Percentiles rank a stretch among this genome's conserved stretches.
Conservation (phyloP, 345 rosid genomes). For the Citrus trifoliata region DNA sequence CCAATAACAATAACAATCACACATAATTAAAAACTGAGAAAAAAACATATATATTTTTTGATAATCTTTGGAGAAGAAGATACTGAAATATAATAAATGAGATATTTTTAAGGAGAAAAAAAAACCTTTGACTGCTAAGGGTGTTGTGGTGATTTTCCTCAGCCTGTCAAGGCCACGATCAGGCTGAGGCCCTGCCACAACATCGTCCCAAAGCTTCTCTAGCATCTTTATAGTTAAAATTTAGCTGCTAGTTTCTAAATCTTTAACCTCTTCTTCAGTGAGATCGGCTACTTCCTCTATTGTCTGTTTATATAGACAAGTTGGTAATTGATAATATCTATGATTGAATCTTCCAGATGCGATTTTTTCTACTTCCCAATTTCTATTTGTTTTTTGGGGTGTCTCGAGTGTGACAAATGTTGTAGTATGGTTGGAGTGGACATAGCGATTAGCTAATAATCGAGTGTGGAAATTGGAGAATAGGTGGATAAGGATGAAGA, state of each 20-base stretch:
- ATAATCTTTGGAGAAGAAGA: no score
- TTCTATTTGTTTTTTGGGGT: rapidly evolving
- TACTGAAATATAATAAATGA: no score
- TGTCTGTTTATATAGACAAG: slow-evolving; percentile 17
- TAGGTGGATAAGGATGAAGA: slow-evolving; percentile 56
- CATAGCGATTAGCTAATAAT: neutral
- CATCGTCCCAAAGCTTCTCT: slow-evolving; percentile 86
- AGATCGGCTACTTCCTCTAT: rapidly evolving
- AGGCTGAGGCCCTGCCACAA: slow-evolving; percentile 85
- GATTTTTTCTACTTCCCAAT: slow-evolving; percentile 16
- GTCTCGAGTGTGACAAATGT: neutral
- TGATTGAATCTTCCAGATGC: neutral
- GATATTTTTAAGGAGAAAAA: no score
- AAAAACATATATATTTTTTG: no score
- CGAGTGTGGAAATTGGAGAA: slow-evolving; percentile 21
- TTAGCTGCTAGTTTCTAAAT: neutral
- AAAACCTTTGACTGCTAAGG: slow-evolving; percentile 45
- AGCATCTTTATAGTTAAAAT: slow-evolving; percentile 28
- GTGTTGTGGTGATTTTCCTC: slow-evolving; percentile 58
- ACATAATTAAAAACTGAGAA: neutral
- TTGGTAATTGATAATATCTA: neutral
- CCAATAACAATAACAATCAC: neutral
- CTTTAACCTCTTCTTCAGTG: neutral
- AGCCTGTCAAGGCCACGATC: slow-evolving; percentile 82
- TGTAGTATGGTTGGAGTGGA: slow-evolving; percentile 2